Percentiles rank a stretch among this genome's conserved stretches.
Conservation (phyloP, 176 grass and related monocot species). For the Leersia perrieri region DNA sequence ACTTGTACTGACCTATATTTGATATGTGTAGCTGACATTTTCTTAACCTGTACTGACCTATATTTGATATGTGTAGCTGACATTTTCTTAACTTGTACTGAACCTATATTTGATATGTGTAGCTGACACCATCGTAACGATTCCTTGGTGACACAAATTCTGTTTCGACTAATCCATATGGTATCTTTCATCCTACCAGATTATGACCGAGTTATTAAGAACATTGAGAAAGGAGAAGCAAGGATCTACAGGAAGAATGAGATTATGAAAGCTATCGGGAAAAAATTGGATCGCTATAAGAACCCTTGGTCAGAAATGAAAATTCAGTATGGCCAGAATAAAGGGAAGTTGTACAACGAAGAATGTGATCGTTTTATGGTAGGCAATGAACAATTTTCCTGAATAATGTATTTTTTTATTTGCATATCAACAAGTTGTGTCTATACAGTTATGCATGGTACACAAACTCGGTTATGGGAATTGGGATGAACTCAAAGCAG, state of each 20-base stretch:
- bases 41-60: too few species aligned
- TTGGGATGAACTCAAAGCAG: conserved; percentile 81
- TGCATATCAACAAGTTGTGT: neutral
- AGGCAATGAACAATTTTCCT: conserved; percentile 9
- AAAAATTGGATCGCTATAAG: conserved; percentile 73
- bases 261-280: conserved; percentile 74
- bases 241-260: conserved; percentile 83
- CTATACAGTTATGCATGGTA: conserved; percentile 68
- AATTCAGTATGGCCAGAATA: conserved; percentile 85
- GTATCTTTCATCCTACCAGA: conserved; percentile 34
- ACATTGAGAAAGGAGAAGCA: conserved; percentile 80
- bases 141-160: neutral
- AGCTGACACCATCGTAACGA: too few species aligned
- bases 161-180: conserved; percentile 16
- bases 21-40: too few species aligned
- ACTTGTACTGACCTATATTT: too few species aligned
- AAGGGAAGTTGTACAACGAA: conserved; percentile 76
- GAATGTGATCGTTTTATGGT: conserved; percentile 89
- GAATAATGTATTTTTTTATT: neutral
- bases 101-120: too few species aligned
- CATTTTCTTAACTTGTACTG: too few species aligned
- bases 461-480: conserved; percentile 83
- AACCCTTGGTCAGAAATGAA: conserved; percentile 81
- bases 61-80: too few species aligned
- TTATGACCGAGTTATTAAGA: conserved; percentile 73